phyloP scores from a whole-genome alignment of 2,329 filamentous ascomycete species.

The Phoma sp. region DNA sequence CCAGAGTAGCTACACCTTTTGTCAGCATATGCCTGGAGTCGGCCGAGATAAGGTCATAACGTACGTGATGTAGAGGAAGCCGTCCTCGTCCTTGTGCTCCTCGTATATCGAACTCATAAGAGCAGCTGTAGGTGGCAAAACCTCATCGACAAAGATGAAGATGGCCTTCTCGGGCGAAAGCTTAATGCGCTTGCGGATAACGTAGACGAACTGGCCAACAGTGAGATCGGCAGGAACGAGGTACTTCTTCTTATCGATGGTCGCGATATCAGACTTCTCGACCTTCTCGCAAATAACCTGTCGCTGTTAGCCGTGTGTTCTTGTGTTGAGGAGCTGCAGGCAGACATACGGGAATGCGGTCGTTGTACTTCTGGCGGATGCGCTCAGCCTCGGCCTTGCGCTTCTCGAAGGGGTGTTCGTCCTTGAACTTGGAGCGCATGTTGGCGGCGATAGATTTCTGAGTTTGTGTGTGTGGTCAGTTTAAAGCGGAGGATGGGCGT shows the following conservation, averaged over 20 bases:
- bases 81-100: conserved; percentile 90
- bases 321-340: conserved; percentile 1
- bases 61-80: conserved; percentile 97
- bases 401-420: conserved; percentile 99
- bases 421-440: conserved; percentile 99
- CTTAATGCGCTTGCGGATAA: conserved; percentile 99
- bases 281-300: conserved; percentile 89
- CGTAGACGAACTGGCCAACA: conserved; percentile 99
- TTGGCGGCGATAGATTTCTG: conserved; percentile 20
- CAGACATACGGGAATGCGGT: conserved; percentile 90
- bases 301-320: conserved; percentile 29
- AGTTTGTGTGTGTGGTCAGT: conserved; percentile 19
- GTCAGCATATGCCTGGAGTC: conserved; percentile 27
- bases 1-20: conserved; percentile 74
- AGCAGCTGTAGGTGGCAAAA: conserved; percentile 92
- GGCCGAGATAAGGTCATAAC: conserved; percentile 36
- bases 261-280: conserved; percentile 79
- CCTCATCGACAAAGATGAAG: conserved; percentile 99
- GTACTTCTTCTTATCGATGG: conserved; percentile 99
- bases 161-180: conserved; percentile 99
- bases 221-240: conserved; percentile 96
- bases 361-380: conserved; percentile 98
- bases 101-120: conserved; percentile 99
- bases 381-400: conserved; percentile 99
- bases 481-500: conserved; percentile 8